These are phyloP conservation scores for Colletotrichum horii DNA, from an alignment of 2,329 filamentous ascomycete species.

Conservation along the genomic window DNA sequence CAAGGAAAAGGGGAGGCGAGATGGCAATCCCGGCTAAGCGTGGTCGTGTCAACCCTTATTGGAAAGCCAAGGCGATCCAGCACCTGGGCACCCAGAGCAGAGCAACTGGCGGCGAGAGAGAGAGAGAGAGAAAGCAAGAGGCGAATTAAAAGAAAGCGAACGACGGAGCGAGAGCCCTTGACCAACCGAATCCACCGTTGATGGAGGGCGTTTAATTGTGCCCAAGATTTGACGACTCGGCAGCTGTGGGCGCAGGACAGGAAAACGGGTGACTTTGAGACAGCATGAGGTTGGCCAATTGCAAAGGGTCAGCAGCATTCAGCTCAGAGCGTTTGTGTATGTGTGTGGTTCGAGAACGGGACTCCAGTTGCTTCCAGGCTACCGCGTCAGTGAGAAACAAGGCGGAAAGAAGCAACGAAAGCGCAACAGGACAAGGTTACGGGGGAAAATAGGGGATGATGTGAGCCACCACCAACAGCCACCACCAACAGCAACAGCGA, in stretches of 20 bases:
- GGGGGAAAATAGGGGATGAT: background rate
- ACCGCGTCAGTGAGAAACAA: background rate
- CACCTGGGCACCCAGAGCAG: background rate
- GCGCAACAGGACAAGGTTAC: background rate
- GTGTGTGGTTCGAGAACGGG: background rate
- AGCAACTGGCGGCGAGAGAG: background rate
- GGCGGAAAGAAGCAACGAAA: conserved; percentile 6
- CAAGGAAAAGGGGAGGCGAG: conserved; percentile 17
- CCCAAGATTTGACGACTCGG: background rate
- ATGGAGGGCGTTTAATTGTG: conserved; percentile 3
- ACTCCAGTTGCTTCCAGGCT: background rate
- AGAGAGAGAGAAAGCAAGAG: background rate
- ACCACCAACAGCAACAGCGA: background rate
- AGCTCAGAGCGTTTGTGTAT: background rate
- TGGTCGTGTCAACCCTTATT: background rate
- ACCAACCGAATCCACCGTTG: conserved; percentile 12
- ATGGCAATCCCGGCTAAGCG: conserved; percentile 15
- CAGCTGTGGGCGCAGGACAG: background rate
- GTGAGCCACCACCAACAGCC: background rate
- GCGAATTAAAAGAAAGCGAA: background rate
- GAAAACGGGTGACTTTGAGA: background rate
- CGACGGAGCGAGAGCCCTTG: conserved; percentile 1
- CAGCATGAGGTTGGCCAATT: background rate
- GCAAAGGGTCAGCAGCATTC: background rate
- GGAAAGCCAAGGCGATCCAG: conserved; percentile 9